Base-by-base conservation (phyloP, 2,329 filamentous ascomycete genomes). In the Colletotrichum sp. region DNA sequence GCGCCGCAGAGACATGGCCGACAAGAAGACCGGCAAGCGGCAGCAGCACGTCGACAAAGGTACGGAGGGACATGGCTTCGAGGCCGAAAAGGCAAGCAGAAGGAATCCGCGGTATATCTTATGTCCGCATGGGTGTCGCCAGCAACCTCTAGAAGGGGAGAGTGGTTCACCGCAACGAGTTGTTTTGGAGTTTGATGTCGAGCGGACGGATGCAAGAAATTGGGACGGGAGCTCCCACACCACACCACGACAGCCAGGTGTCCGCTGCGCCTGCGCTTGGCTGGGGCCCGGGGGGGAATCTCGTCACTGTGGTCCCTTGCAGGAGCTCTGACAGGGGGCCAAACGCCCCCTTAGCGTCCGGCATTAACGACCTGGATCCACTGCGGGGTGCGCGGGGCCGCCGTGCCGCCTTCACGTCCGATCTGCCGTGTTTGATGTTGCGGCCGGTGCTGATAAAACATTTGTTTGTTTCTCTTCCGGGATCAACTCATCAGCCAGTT, bases 11-110 rank as follows among this genome's bases (percentile, higher is more conserved):
- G 77, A 64, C 78, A 78, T 57, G 72, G 70, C 28, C 72, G 78
- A 16, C 67, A 77, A 48, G 74, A 68, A 78, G 79, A 77, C 72
- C 64, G 57, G 71, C 28, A 30, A 80, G 55, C 64, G 77, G 55
- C 65, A 80, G 26, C 72, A 80, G 58, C 64, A 78, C 18, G 69
- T 68, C 64, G 6, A 75, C 8, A 68, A 67, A 30, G 18, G 63
- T 71, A 21, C 72, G 68, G 15, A 67, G 66, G 30, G 68, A 32
- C 77, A 78, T 78, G 68, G 8, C 67, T 57, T 38, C 43, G 55
- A 67, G 26, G 72, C 71, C 60, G 21, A 38, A 15, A n/a, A 71
- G 72, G 60, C 52, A 64, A 26, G 28, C 55, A 28, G 67, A 38
- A 52, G 64, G 13, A 43, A 65, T 34, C 18, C 26, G 58, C 60